A percentile compares a stretch with the other conserved stretches of the same genome.
phyloP scores from a whole-genome alignment of 257 asterid genomes.

The Fraxinus quadrangulata region DNA sequence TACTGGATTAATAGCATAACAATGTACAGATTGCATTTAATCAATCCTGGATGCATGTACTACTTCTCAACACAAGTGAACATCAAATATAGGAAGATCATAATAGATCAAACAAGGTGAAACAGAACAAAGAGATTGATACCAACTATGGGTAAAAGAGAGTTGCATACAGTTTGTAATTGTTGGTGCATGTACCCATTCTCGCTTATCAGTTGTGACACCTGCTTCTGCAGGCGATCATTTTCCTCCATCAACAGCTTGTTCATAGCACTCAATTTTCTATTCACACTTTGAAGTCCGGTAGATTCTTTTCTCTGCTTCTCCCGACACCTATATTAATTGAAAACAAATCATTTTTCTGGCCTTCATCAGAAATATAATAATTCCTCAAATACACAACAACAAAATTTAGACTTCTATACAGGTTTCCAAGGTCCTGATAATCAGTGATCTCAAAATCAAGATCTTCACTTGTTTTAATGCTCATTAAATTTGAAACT shows the following conservation, averaged over 20 bases:
- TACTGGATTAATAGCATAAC: neutral
- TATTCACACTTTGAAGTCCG: constrained; percentile 81
- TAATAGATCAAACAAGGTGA: constrained; percentile 6
- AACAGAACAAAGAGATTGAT: neutral
- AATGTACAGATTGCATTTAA: neutral
- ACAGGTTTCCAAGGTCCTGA: constrained; percentile 6
- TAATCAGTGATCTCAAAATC: constrained; percentile 8
- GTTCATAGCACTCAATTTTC: constrained; percentile 84
- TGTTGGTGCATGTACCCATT: constrained; percentile 87
- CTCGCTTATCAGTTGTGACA: constrained; percentile 87
- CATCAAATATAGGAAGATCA: neutral
- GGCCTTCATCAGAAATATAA: neutral
- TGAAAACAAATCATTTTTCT: neutral
- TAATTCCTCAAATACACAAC: neutral
- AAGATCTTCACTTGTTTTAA: neutral
- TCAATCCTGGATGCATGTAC: neutral
- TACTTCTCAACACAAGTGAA: neutral
- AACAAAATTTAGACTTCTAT: neutral
- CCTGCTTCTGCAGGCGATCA: constrained; percentile 94
- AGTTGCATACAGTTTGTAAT: constrained; percentile 64
- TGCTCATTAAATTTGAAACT: neutral
- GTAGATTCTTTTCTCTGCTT: constrained; percentile 87
- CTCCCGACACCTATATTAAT: constrained; percentile 75
- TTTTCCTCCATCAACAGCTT: constrained; percentile 95
- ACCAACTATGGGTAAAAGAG: constrained; percentile 9